Percentiles rank a stretch among this genome's conserved stretches.
phyloP scores from a whole-genome alignment of 2,329 filamentous ascomycete genomes.

The Cordyceps javanica region DNA sequence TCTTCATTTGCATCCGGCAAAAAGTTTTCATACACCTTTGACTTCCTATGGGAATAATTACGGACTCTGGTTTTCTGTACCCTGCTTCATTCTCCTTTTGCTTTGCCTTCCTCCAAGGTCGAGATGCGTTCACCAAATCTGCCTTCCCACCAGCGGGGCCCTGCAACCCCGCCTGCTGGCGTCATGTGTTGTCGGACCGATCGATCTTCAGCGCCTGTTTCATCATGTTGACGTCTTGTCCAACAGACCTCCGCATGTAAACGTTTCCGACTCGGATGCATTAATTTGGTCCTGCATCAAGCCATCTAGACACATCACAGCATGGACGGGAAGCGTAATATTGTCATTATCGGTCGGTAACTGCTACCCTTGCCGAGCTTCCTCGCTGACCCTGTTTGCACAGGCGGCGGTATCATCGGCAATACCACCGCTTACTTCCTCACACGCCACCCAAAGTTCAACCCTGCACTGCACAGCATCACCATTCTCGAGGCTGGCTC shows the following conservation, averaged over 20 bases:
- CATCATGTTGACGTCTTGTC: background rate
- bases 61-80: too few relatives aligned
- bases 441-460: slow-evolving; percentile 76
- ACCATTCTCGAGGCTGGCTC: slow-evolving; percentile 81
- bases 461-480: slow-evolving; percentile 67
- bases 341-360: slow-evolving; percentile 44
- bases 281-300: too few relatives aligned
- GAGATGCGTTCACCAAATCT: too few relatives aligned
- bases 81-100: too few relatives aligned
- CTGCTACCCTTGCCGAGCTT: background rate
- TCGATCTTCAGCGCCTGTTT: background rate
- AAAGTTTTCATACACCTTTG: too few relatives aligned
- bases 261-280: too few relatives aligned
- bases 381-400: slow-evolving; percentile 7
- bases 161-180: too few relatives aligned
- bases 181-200: too few relatives aligned
- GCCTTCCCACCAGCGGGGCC: too few relatives aligned
- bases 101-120: too few relatives aligned
- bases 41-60: too few relatives aligned
- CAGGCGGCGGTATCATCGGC: slow-evolving; percentile 89
- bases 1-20: too few relatives aligned
- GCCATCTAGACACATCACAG: background rate
- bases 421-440: slow-evolving; percentile 87
- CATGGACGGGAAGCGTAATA: slow-evolving; percentile 36
- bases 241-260: background rate